Conservation (phyloP, 176 grass and related monocot genomes). For the Avena sativa region DNA sequence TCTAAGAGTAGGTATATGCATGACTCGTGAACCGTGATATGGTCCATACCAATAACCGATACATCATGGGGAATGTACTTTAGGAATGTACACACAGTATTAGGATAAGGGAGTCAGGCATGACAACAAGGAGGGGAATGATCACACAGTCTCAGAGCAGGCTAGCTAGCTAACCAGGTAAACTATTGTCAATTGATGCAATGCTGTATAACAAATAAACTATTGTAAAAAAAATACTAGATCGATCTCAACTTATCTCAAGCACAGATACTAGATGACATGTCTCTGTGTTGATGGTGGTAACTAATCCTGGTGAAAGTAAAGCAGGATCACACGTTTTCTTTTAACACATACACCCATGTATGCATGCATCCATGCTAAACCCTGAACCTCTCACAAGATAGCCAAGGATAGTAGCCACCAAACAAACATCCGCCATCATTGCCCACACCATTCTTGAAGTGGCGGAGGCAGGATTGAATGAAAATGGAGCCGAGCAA, state of each 20-base stretch:
- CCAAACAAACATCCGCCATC: background rate
- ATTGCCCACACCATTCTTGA: background rate
- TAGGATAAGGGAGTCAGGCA: background rate
- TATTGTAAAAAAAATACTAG: background rate
- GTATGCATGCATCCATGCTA: background rate
- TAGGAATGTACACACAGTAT: background rate
- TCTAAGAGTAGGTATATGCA: background rate
- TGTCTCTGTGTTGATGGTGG: background rate
- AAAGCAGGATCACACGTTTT: background rate
- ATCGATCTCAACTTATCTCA: background rate
- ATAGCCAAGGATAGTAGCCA: background rate
- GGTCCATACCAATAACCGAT: conserved; percentile 17
- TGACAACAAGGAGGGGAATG: background rate
- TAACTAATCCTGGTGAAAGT: background rate
- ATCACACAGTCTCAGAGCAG: conserved; percentile 17
- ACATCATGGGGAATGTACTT: background rate
- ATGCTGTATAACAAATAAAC: background rate
- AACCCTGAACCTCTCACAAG: conserved; percentile 1
- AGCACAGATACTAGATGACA: background rate
- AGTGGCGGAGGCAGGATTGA: no score
- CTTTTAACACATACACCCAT: background rate
- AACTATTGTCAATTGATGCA: conserved; percentile 21
- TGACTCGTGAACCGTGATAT: background rate
- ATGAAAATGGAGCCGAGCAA: no score
- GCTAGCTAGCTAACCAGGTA: background rate